Percentiles rank a stretch among this genome's conserved stretches.
These are phyloP conservation scores for Backusella circina DNA, from an alignment of 192 early-diverging fungal genomes.

Conservation along the genomic window DNA sequence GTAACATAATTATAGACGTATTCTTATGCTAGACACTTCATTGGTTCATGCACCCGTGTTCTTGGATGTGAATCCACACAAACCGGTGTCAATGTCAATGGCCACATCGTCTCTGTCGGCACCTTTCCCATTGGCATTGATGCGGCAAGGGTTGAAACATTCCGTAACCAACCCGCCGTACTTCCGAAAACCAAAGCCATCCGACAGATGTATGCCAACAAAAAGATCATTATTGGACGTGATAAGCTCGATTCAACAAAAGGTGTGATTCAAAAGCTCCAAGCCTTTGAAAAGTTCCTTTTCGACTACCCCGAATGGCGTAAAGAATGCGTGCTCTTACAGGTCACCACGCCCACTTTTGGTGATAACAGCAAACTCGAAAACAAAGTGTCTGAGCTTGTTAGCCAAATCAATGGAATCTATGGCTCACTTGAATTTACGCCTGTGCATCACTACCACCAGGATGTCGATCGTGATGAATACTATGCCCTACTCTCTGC, in stretches of 20 bases:
- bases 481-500: conserved; percentile 93
- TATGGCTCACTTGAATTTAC: conserved; percentile 95
- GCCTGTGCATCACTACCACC: conserved; percentile 91
- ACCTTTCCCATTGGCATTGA: conserved; percentile 99
- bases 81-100: conserved; percentile 82
- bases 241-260: conserved; percentile 94
- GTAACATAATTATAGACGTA: conserved; percentile 55
- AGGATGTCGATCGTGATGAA: conserved; percentile 92
- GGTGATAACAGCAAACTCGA: conserved; percentile 68
- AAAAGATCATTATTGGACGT: conserved; percentile 93
- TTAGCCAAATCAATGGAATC: conserved; percentile 88
- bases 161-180: conserved; percentile 65
- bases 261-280: conserved; percentile 93
- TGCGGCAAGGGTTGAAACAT: conserved; percentile 60
- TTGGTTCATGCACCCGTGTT: conserved; percentile 88
- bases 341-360: conserved; percentile 89
- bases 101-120: conserved; percentile 76
- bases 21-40: conserved; percentile 92
- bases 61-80: conserved; percentile 93
- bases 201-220: conserved; percentile 80
- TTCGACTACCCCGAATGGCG: conserved; percentile 89
- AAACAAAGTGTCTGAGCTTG: conserved; percentile 82
- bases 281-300: conserved; percentile 91
- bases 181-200: conserved; percentile 78
- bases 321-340: conserved; percentile 87